Evolutionary conservation across 202 grass and related monocot genomes (phyloP).

Genomic region (Digitaria exilis): DNA sequence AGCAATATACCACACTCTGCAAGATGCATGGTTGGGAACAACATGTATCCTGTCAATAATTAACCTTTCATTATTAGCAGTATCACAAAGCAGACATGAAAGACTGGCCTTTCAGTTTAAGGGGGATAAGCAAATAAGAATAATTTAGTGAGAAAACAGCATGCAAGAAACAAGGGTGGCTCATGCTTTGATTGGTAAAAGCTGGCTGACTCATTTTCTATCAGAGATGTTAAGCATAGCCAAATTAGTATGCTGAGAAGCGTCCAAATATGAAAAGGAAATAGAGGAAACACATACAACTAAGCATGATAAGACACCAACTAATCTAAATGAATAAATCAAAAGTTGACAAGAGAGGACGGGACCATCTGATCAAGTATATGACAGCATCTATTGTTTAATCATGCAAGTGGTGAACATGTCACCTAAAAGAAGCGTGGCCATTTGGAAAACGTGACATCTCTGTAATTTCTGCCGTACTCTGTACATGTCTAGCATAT

Average conservation of each 20-base stretch:
- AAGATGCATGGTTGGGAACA: slow-evolving; percentile 29
- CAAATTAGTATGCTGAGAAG: slow-evolving; percentile 38
- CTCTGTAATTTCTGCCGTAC: slow-evolving; percentile 28
- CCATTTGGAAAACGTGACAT: slow-evolving; percentile 29
- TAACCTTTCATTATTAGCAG: slow-evolving; percentile 47
- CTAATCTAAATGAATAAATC: slow-evolving; percentile 54
- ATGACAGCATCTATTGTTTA: slow-evolving; percentile 47
- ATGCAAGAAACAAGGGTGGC: slow-evolving; percentile 45
- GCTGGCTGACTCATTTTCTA: slow-evolving; percentile 28
- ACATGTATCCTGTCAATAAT: slow-evolving; percentile 43
- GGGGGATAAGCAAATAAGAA: slow-evolving; percentile 24
- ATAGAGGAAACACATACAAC: slow-evolving; percentile 44
- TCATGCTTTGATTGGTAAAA: slow-evolving; percentile 43
- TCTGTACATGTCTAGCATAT: slow-evolving; percentile 21
- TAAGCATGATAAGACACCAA: slow-evolving; percentile 48
- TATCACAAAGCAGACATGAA: slow-evolving; percentile 31
- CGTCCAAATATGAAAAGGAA: slow-evolving; percentile 44
- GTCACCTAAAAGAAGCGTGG: slow-evolving; percentile 34
- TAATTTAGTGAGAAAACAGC: slow-evolving; percentile 50
- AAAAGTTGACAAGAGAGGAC: slow-evolving; percentile 45
- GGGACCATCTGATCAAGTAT: slow-evolving; percentile 51
- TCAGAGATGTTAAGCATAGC: slow-evolving; percentile 32
- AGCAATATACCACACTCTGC: slow-evolving; percentile 34
- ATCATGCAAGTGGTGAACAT: slow-evolving; percentile 54
- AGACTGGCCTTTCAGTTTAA: slow-evolving; percentile 35